Conservation (phyloP, 805 yeast genomes). For the Metschnikowia gelsemii region DNA sequence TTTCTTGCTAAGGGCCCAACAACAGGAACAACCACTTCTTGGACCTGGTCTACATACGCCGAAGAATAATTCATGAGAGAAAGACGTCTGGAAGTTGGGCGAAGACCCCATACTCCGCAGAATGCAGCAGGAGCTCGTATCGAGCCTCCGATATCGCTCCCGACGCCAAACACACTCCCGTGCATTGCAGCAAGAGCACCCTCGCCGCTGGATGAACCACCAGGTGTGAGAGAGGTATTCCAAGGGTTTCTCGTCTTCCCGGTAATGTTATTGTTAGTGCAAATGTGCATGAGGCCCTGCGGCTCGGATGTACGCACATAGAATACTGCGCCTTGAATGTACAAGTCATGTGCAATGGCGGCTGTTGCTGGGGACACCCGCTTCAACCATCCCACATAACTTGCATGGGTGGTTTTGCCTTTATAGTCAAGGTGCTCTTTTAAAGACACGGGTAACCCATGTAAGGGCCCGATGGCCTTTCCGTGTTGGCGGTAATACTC, state of each 20-base stretch:
- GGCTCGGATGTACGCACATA: slow-evolving; percentile 22
- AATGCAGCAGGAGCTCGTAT: slow-evolving; percentile 22
- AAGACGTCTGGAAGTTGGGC: slow-evolving; percentile 19
- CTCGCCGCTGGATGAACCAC: slow-evolving; percentile 22
- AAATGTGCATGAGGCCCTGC: slow-evolving; percentile 21
- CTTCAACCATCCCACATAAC: slow-evolving; percentile 19
- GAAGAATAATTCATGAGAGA: slow-evolving; percentile 13
- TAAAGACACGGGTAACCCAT: slow-evolving; percentile 21
- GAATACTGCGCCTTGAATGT: slow-evolving; percentile 21
- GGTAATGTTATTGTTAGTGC: slow-evolving; percentile 21
- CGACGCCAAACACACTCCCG: slow-evolving; percentile 21
- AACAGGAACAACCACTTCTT: slow-evolving; percentile 18
- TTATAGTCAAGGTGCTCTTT: slow-evolving; percentile 20
- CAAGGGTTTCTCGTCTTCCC: slow-evolving; percentile 21
- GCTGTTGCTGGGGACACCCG: slow-evolving; percentile 14
- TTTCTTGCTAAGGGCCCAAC: slow-evolving; percentile 20
- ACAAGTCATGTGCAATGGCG: slow-evolving; percentile 12
- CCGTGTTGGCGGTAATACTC: slow-evolving; percentile 13
- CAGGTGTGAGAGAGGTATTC: slow-evolving; percentile 20
- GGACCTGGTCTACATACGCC: slow-evolving; percentile 12
- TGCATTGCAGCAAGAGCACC: slow-evolving; percentile 22
- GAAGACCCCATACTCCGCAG: slow-evolving; percentile 22
- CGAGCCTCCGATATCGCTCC: slow-evolving; percentile 23
- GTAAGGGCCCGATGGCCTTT: slow-evolving; percentile 19
- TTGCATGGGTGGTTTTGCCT: slow-evolving; percentile 18